Conservation (phyloP, 129 eudicot species). For the Artemisia annua region DNA sequence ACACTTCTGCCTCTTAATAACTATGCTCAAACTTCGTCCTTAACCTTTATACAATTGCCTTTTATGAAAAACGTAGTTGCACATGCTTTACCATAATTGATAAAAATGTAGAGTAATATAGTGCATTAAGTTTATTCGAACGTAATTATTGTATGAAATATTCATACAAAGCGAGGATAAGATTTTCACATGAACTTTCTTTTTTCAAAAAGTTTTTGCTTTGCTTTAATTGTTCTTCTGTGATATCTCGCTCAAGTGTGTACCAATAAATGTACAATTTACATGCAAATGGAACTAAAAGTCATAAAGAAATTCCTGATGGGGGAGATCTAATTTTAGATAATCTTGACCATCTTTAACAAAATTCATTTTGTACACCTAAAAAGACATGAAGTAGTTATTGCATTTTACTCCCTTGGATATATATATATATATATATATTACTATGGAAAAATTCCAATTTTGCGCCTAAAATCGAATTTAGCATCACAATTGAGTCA, state of each 20-base stretch:
- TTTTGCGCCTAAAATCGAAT: no score
- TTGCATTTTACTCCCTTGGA: neutral
- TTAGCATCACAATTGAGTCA: no score
- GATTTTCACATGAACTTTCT: neutral
- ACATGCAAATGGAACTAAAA: slow-evolving; percentile 7
- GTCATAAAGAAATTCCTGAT: slow-evolving; percentile 2
- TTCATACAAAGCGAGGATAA: neutral
- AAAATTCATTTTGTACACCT: neutral
- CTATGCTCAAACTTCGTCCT: no score
- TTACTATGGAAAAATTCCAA: no score
- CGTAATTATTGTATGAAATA: no score
- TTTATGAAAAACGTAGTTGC: no score
- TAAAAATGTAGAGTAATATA: no score
- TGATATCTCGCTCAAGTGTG: neutral
- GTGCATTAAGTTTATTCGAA: no score
- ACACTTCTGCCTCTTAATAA: no score
- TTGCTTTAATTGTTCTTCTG: neutral
- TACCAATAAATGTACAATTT: slow-evolving; percentile 4
- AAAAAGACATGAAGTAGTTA: neutral
- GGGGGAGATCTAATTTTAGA: neutral
- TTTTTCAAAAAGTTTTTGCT: neutral
- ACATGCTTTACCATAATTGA: no score
- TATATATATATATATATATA: no score
- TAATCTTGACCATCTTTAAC: neutral
- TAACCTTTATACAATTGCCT: no score